Conservation (phyloP, 345 rosid species). For the Linum usitatissimum region DNA sequence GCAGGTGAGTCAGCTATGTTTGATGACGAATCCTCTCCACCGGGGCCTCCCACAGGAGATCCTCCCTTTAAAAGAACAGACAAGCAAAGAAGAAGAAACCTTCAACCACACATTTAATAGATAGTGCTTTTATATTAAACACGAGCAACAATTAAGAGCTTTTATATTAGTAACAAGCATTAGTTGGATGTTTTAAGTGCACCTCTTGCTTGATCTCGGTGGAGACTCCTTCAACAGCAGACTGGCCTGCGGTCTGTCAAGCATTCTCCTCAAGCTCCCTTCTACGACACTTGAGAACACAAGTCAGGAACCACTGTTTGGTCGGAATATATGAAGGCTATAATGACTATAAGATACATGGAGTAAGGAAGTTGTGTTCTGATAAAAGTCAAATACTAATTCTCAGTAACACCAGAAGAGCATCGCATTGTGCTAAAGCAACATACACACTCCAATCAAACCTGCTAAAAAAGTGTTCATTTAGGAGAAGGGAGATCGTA, state of each 20-base stretch:
- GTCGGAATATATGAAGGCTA: neutral
- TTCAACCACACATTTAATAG: neutral
- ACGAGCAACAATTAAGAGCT: too few species aligned
- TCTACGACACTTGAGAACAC: slow-evolving; percentile 77
- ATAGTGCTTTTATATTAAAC: neutral
- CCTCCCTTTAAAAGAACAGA: slow-evolving; percentile 13
- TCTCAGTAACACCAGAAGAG: neutral
- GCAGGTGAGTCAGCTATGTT: slow-evolving; percentile 59
- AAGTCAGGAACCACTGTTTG: slow-evolving; percentile 8
- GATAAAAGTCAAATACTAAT: neutral
- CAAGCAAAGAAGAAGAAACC: too few species aligned
- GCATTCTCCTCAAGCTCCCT: slow-evolving; percentile 75
- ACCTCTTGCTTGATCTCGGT: slow-evolving; percentile 65
- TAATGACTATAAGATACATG: neutral
- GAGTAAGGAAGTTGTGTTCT: neutral
- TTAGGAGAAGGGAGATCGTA: too few species aligned
- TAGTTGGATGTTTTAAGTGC: too few species aligned
- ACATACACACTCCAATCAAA: too few species aligned
- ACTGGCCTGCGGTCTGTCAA: slow-evolving; percentile 43
- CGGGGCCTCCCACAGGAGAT: slow-evolving; percentile 49
- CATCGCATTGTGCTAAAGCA: too few species aligned
- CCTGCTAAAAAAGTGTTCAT: too few species aligned
- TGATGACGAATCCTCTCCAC: slow-evolving; percentile 57
- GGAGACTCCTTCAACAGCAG: slow-evolving; percentile 23
- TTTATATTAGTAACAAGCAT: too few species aligned